Evolutionary conservation across 225 moss, liverwort and hornwort species (phyloP), one percentile per base, ranked within the genome.

Genomic region (Pleurozium schreberi): DNA sequence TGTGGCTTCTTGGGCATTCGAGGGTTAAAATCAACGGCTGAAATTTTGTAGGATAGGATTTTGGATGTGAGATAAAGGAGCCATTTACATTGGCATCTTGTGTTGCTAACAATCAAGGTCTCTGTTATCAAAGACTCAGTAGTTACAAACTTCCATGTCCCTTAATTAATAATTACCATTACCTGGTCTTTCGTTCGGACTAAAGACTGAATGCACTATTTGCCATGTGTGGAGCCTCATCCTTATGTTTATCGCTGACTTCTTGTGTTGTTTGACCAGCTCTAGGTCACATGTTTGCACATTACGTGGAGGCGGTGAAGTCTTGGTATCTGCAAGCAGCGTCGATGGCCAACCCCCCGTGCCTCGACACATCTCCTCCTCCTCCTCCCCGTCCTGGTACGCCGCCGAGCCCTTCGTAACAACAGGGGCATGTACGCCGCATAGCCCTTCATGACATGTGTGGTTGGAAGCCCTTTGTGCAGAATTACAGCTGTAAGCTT

Each of bases 231-330:
- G 49, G 38, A 61, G 27, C 49, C 13, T 34, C 49, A 28, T 36
- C 19, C 28, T 60, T 59, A 36, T 27, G 8, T 60, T n/a, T 4
- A 38, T 55, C 25, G 40, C 61, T 67, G 75, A 66, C 75, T 75
- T 86, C 55, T 59, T 26, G 38, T 80, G 67, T 85, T 84, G 79
- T 62, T 70, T 88, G 78, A 75, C 87, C 96, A 98, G 98, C 95
- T 45, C 82, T 98, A 52, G 92, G 93, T 71, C 96, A 96, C 88
- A 93, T 97, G 88, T 97, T 98, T 93, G 95, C 92, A 63, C 94
- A 95, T 47, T 97, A 97, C 49, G 94, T 96, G 86, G 98, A 95
- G 89, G 89, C 95, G 47, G 95, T 95, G 94, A 97, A 93, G 92
- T 93, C 96, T 33, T 97, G 96, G 95, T 95, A 93, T 85, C 62